Conservation (phyloP, 108 stramenopile species). For the Nitzschia inconspicua region DNA sequence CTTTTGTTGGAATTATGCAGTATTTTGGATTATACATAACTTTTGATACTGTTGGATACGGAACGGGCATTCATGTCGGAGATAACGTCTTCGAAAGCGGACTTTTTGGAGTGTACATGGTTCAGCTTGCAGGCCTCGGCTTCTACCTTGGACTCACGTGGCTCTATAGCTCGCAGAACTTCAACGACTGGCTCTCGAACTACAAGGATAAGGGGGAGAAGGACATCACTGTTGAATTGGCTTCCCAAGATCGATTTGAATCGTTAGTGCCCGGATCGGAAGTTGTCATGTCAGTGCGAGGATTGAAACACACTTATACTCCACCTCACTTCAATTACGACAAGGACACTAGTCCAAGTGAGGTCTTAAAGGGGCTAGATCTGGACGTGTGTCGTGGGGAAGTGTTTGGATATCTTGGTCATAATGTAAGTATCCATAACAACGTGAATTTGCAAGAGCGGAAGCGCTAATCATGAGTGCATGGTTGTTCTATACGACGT, state of each 20-base stretch:
- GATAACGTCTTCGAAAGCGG: constrained; percentile 19
- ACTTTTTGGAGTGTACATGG: constrained; percentile 19
- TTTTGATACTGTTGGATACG: constrained; percentile 23
- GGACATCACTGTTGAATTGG: background rate
- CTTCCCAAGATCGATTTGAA: constrained; percentile 22
- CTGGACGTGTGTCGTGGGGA: constrained; percentile 54
- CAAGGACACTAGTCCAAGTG: constrained; percentile 6
- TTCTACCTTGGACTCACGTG: background rate
- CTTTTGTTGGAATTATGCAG: constrained; percentile 32
- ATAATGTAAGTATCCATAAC: too few relatives aligned
- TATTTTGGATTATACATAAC: constrained; percentile 29
- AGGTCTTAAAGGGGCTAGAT: constrained; percentile 43
- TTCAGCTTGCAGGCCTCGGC: constrained; percentile 6
- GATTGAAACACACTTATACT: constrained; percentile 18
- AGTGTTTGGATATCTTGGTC: constrained; percentile 53
- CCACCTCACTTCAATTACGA: constrained; percentile 3
- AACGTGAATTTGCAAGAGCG: too few relatives aligned
- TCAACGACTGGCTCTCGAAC: constrained; percentile 7
- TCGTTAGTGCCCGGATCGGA: constrained; percentile 22
- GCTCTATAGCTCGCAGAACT: background rate
- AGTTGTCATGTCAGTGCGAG: constrained; percentile 20
- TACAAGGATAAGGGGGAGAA: too few relatives aligned
- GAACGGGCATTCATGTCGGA: constrained; percentile 14
- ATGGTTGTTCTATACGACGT: too few relatives aligned
- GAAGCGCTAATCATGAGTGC: too few relatives aligned